Evolutionary conservation across 2,329 filamentous ascomycete species (phyloP).

Genomic region (Aspergillus oerlinghausenensis): DNA sequence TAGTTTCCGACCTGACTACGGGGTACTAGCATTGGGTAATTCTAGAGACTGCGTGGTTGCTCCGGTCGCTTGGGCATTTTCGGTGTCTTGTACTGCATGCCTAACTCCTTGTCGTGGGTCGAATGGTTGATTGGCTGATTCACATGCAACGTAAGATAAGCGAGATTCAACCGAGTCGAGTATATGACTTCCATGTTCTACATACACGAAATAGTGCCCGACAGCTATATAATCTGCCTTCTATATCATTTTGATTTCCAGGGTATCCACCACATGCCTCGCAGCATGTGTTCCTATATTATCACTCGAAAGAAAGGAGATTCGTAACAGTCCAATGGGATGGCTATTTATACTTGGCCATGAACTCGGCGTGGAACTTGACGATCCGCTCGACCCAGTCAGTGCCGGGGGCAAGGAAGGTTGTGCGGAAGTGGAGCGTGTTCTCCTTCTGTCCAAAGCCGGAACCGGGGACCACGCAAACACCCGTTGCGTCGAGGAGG

Average conservation of each 20-base stretch:
- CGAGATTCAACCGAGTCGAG: neutral
- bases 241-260: neutral
- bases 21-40: too few species aligned
- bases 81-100: neutral
- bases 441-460: constrained; percentile 93
- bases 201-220: too few species aligned
- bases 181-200: neutral
- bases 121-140: too few species aligned
- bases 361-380: constrained; percentile 87
- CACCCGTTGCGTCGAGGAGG: constrained; percentile 86
- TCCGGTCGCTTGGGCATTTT: neutral
- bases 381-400: constrained; percentile 86
- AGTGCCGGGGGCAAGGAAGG: constrained; percentile 91
- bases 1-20: too few species aligned
- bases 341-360: constrained; percentile 62
- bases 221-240: neutral
- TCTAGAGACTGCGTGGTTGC: neutral
- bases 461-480: constrained; percentile 87
- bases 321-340: neutral
- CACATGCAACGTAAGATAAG: too few species aligned
- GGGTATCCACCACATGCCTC: neutral
- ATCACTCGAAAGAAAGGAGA: neutral
- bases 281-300: neutral
- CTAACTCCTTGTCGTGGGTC: neutral
- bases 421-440: constrained; percentile 91